Evolutionary conservation across 164 flowering plant species (phyloP).

Genomic region (Vitis riparia): DNA sequence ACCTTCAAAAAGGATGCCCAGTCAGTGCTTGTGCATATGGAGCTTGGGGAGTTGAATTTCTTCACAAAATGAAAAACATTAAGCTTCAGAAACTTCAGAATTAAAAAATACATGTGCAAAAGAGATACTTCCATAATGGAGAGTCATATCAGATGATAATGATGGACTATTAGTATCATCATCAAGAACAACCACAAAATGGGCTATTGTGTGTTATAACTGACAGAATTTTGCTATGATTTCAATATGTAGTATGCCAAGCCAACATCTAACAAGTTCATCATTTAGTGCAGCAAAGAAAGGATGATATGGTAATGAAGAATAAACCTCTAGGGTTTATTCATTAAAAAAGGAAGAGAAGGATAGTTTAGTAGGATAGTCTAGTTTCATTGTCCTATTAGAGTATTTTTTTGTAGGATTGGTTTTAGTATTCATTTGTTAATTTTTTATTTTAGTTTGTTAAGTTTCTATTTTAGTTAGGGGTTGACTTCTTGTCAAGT

Average conservation of each 20-base stretch:
- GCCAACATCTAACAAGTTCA: background rate
- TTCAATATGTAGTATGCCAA: background rate
- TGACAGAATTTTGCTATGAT: background rate
- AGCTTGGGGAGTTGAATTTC: constrained; percentile 96
- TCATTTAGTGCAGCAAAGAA: background rate
- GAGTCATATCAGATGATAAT: background rate
- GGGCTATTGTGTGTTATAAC: background rate
- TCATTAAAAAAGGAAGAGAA: background rate
- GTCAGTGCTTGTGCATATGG: constrained; percentile 58
- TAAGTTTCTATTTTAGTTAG: too few species aligned
- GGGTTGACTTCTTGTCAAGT: too few species aligned
- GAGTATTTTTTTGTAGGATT: too few species aligned
- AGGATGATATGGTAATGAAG: background rate
- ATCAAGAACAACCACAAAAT: background rate
- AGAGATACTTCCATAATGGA: constrained; percentile 1
- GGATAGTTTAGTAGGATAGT: too few species aligned
- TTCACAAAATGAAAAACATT: constrained; percentile 21
- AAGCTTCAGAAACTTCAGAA: constrained; percentile 2
- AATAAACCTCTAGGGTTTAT: background rate
- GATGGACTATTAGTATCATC: background rate
- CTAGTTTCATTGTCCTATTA: too few species aligned
- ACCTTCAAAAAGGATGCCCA: constrained; percentile 90
- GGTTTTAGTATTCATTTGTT: too few species aligned
- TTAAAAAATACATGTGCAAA: background rate
- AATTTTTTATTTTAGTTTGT: too few species aligned